Conservation (phyloP, 176 grass and related monocot species). For the Lolium rigidum region DNA sequence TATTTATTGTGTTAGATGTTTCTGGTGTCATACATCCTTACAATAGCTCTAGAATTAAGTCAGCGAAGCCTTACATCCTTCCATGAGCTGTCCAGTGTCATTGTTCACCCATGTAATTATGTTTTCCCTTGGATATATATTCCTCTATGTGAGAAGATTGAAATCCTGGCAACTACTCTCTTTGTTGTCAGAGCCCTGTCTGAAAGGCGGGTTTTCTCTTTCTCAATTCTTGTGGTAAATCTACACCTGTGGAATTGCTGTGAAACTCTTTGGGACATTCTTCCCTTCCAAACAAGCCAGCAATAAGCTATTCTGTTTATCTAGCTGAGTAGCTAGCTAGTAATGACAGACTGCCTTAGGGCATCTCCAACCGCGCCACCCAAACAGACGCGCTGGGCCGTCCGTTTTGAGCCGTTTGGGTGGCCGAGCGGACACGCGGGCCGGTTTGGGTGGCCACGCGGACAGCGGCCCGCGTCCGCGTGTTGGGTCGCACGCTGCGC, state of each 20-base stretch:
- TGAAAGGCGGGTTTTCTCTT: not conserved
- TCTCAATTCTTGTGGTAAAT: not conserved
- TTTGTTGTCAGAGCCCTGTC: not conserved
- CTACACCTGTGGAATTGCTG: not conserved
- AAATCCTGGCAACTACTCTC: not conserved
- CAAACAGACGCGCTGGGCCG: too few species aligned
- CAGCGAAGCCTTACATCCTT: not conserved
- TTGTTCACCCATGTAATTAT: slow-evolving; percentile 26
- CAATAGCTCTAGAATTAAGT: slow-evolving; percentile 21
- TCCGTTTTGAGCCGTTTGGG: too few species aligned
- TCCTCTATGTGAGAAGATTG: slow-evolving; percentile 7
- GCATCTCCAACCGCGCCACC: too few species aligned
- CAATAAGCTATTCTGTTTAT: not conserved
- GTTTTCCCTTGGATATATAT: not conserved
- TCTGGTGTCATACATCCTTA: slow-evolving; percentile 10
- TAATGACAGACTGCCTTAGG: not conserved
- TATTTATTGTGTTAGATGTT: slow-evolving; percentile 10
- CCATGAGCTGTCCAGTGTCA: not conserved
- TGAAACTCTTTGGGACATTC: not conserved
- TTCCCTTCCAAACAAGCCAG: not conserved
- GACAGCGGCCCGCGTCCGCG: too few species aligned
- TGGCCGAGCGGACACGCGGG: too few species aligned
- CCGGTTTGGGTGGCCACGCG: too few species aligned
- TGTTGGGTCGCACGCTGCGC: too few species aligned
- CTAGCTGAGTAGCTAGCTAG: not conserved